A percentile compares a stretch with the other conserved stretches of the same genome.
Conservation (phyloP, 2,329 filamentous ascomycete species). For the Daldinia sp. region DNA sequence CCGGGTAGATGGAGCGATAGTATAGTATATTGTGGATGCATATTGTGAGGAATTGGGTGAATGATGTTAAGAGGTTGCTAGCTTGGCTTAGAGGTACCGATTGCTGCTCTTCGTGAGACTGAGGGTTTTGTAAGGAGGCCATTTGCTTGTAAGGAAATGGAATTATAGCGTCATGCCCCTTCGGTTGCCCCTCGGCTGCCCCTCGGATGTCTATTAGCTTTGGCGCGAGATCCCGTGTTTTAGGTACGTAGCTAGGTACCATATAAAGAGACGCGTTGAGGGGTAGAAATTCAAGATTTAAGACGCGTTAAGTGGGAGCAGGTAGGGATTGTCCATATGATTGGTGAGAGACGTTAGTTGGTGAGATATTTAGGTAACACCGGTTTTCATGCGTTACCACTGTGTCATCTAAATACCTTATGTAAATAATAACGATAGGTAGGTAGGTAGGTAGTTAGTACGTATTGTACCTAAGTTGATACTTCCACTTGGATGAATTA, state of each 20-base stretch:
- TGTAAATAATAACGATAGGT: too few species aligned
- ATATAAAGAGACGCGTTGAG: slow-evolving; percentile 44
- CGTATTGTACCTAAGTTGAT: not conserved
- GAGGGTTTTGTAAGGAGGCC: slow-evolving; percentile 24
- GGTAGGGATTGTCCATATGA: not conserved
- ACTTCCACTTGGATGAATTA: not conserved
- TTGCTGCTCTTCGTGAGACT: slow-evolving; percentile 30
- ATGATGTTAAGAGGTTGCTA: slow-evolving; percentile 72
- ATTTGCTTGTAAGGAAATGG: slow-evolving; percentile 17
- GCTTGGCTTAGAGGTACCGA: slow-evolving; percentile 58
- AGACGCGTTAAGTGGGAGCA: slow-evolving; percentile 34
- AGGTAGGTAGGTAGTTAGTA: not conserved
- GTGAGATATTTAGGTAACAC: slow-evolving; percentile 2
- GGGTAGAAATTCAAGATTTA: slow-evolving; percentile 32
- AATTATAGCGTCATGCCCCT: slow-evolving; percentile 6
- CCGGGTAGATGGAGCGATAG: slow-evolving; percentile 83
- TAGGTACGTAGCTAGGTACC: not conserved
- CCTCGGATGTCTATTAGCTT: not conserved
- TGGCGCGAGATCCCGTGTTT: not conserved
- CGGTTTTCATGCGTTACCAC: not conserved
- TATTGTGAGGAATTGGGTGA: slow-evolving; percentile 84
- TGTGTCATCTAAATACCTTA: not conserved
- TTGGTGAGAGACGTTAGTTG: not conserved
- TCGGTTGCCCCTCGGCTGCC: too few species aligned
- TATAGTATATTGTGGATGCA: slow-evolving; percentile 88